Conservation (phyloP, 176 grass and related monocot species). For the Puccinellia tenuiflora region DNA sequence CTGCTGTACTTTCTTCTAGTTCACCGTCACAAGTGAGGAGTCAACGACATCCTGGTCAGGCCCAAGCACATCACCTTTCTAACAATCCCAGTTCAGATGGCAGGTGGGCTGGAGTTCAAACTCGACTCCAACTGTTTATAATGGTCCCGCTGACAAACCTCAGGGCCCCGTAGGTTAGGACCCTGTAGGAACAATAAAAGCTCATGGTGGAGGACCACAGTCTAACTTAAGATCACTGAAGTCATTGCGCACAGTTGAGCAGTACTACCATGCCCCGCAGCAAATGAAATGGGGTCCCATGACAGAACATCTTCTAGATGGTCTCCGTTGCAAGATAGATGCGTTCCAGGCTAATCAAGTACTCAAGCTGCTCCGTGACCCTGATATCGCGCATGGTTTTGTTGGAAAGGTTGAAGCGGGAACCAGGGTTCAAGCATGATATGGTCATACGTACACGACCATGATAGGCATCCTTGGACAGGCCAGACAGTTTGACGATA, state of each 20-base stretch:
- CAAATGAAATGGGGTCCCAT: slow-evolving; percentile 83
- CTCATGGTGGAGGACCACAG: slow-evolving; percentile 34
- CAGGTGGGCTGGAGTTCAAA: slow-evolving; percentile 33
- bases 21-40: slow-evolving; percentile 40
- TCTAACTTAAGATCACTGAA: slow-evolving; percentile 53
- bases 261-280: slow-evolving; percentile 77
- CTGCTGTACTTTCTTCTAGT: slow-evolving; percentile 35
- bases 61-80: slow-evolving; percentile 43
- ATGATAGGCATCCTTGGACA: slow-evolving; percentile 97
- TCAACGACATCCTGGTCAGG: slow-evolving; percentile 44
- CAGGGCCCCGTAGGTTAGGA: slow-evolving; percentile 26
- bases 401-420: slow-evolving; percentile 82
- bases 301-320: slow-evolving; percentile 62
- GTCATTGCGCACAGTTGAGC: slow-evolving; percentile 58
- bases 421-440: slow-evolving; percentile 91
- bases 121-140: slow-evolving; percentile 17
- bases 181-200: slow-evolving; percentile 41
- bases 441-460: slow-evolving; percentile 93
- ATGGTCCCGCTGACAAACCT: slow-evolving; percentile 45
- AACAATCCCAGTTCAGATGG: slow-evolving; percentile 44
- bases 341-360: slow-evolving; percentile 92
- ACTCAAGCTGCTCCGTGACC: slow-evolving; percentile 78
- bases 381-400: slow-evolving; percentile 71
- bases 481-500: slow-evolving; percentile 67
- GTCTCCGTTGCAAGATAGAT: slow-evolving; percentile 70